Evolutionary conservation across 371 early-diverging fungal genomes (phyloP).

Genomic region (Haplosporangium sp.): DNA sequence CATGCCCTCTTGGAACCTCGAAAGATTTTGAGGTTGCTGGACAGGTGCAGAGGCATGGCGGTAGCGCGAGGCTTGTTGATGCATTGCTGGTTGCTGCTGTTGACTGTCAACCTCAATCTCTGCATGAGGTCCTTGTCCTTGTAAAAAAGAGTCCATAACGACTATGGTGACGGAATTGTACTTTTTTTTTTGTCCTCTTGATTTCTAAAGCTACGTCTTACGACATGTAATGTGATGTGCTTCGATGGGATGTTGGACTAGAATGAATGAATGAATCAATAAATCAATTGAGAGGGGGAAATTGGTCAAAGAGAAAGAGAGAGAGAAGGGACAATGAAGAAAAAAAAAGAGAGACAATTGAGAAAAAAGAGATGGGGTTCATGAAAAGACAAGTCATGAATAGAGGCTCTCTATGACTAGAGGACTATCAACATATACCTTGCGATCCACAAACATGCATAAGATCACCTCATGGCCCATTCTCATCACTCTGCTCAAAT

Average conservation of each 20-base stretch:
- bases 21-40: conserved; percentile 42
- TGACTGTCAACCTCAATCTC: conserved; percentile 2
- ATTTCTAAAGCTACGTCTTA: no score
- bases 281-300: not conserved
- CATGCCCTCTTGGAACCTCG: conserved; percentile 45
- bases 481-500: no score
- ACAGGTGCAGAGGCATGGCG: conserved; percentile 43
- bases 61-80: conserved; percentile 30
- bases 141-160: conserved; percentile 24
- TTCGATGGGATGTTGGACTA: no score
- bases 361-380: not conserved
- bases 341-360: not conserved
- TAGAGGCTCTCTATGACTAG: no score
- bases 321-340: not conserved
- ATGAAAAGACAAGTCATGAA: no score
- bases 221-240: no score
- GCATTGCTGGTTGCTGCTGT: conserved; percentile 15
- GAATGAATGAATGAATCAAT: no score
- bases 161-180: not conserved
- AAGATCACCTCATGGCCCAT: no score
- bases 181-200: no score
- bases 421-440: no score
- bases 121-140: conserved; percentile 14
- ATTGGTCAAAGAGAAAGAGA: not conserved
- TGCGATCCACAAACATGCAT: no score